Evolutionary conservation across 169 alveolate genomes (phyloP).

Genomic region (Eimeria falciformis): DNA sequence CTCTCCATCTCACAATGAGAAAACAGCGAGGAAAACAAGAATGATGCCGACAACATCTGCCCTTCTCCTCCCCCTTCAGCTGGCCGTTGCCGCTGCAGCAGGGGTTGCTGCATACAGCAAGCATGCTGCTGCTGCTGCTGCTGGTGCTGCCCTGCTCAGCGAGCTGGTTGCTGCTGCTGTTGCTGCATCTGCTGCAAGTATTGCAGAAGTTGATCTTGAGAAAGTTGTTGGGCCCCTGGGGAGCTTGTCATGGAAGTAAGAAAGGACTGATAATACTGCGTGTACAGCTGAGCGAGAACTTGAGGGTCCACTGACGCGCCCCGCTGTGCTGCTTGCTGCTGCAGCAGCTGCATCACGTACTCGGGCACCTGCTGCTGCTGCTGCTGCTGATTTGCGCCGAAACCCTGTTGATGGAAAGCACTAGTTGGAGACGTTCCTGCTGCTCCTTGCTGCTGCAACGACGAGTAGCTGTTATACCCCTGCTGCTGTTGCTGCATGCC

Average conservation of each 20-base stretch:
- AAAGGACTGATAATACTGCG: constrained; percentile 55
- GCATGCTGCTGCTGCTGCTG: not conserved
- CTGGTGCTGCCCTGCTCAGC: not conserved
- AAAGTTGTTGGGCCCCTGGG: not conserved
- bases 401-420: not conserved
- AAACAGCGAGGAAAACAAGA: not conserved
- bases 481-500: constrained; percentile 29
- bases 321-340: constrained; percentile 62
- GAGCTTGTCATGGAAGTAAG: constrained; percentile 24
- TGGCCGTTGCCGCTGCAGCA: not conserved
- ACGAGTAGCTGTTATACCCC: not conserved
- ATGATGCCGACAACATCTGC: not conserved
- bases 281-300: constrained; percentile 38
- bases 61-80: not conserved
- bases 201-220: not conserved
- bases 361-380: constrained; percentile 11
- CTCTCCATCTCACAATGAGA: not conserved
- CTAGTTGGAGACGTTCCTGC: not conserved
- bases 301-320: constrained; percentile 60
- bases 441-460: not conserved
- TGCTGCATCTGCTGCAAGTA: constrained; percentile 25
- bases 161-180: constrained; percentile 34
- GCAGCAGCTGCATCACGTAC: constrained; percentile 59
- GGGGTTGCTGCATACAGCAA: not conserved
- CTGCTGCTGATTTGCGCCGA: constrained; percentile 18